Percentiles rank a stretch among this genome's conserved stretches.
These are phyloP conservation scores for Pseudoperonospora humuli DNA, from an alignment of 352 stramenopile species.

Conservation along the genomic window DNA sequence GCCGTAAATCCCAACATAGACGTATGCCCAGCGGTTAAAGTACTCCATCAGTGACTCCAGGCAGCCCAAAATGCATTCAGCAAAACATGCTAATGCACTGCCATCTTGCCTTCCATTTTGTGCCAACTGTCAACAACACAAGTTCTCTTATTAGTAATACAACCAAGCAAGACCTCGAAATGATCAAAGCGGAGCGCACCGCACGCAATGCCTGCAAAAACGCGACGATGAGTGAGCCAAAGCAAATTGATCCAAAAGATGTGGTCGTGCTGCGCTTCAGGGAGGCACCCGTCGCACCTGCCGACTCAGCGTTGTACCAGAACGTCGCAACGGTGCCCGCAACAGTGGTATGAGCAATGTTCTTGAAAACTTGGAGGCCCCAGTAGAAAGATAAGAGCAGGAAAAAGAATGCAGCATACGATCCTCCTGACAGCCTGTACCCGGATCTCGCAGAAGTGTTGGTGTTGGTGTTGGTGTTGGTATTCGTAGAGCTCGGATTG, in stretches of 20 bases:
- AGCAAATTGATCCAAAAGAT: constrained; percentile 93
- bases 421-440: constrained; percentile 26
- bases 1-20: constrained; percentile 92
- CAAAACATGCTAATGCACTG: constrained; percentile 64
- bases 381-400: constrained; percentile 91
- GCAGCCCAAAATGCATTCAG: constrained; percentile 77
- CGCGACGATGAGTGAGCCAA: constrained; percentile 91
- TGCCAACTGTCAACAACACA: constrained; percentile 34
- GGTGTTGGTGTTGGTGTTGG: constrained; percentile 13
- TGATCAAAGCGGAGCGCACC: constrained; percentile 16
- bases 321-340: constrained; percentile 92
- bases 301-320: constrained; percentile 89
- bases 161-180: neutral
- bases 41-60: constrained; percentile 86
- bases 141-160: neutral
- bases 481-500: constrained; percentile 30
- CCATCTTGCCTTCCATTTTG: constrained; percentile 65
- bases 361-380: constrained; percentile 88
- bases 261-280: constrained; percentile 84
- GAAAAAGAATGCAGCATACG: constrained; percentile 41
- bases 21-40: constrained; percentile 92
- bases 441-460: constrained; percentile 21
- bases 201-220: constrained; percentile 87
- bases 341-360: constrained; percentile 90
- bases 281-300: constrained; percentile 72